Conservation (phyloP, 2,329 filamentous ascomycete species). For the Didymella pinodella region DNA sequence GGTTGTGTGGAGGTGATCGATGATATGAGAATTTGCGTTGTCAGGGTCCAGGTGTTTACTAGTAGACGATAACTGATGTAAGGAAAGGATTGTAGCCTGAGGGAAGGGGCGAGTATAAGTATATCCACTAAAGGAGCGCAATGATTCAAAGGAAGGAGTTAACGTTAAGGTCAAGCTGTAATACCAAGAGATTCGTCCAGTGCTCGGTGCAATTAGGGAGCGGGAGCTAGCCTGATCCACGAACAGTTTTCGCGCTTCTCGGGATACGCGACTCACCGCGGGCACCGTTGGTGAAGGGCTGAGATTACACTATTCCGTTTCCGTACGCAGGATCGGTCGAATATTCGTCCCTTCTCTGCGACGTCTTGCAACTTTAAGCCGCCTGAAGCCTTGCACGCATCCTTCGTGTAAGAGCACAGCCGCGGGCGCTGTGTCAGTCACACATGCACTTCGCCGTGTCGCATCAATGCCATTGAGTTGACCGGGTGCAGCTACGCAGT, state of each 20-base stretch:
- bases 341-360: conserved; percentile 19
- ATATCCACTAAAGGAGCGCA: conserved; percentile 9
- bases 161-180: conserved; percentile 17
- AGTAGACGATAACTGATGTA: conserved; percentile 3
- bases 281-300: conserved; percentile 13
- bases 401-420: conserved; percentile 7
- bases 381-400: conserved; percentile 1
- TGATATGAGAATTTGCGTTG: conserved; percentile 7
- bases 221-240: conserved; percentile 15
- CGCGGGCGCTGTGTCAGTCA: conserved; percentile 3
- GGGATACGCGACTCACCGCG: conserved; percentile 15
- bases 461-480: neutral
- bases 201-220: conserved; percentile 21
- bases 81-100: conserved; percentile 12
- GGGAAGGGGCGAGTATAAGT: conserved; percentile 28
- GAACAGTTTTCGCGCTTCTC: conserved; percentile 1
- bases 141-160: conserved; percentile 23
- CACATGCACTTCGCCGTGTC: conserved; percentile 8
- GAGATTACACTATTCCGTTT: conserved; percentile 12
- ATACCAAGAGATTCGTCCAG: conserved; percentile 15
- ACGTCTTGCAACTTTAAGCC: conserved; percentile 2
- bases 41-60: conserved; percentile 6
- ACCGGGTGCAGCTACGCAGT: conserved; percentile 8
- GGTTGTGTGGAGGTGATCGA: neutral
- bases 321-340: conserved; percentile 11